Evolutionary conservation across 306 rosid genomes (phyloP), one percentile per base, ranked within the genome.

Genomic region (Gillenia trifoliata): DNA sequence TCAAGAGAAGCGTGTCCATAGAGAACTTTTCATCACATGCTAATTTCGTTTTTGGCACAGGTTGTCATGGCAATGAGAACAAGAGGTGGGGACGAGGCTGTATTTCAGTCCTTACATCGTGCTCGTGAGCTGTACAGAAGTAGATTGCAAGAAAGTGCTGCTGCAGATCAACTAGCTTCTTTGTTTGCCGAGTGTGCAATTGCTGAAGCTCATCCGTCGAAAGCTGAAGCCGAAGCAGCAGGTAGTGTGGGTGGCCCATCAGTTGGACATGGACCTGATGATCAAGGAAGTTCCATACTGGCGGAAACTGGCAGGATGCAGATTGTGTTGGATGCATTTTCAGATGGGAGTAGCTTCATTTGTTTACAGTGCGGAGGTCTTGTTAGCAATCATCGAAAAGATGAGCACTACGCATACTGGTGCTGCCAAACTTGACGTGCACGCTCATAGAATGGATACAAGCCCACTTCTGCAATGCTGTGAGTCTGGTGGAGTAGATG

Each of bases 321-420:
- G 79, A 76, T 92, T 70, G 98, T 90, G 66, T 33, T 95, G 87
- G 97, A 95, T 73, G 99, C 99, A 6, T 92, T 86, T 82, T 85
- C 98, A 22, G 99, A 95, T 50, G 99, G 99, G 72, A 92, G 97
- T 83, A 90, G 98, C 82, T 95, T 90, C 83, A 89, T 95, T 61
- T 95, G 98, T 80, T 88, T 95, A 79, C 89, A 86, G 62, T 95
- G 98, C 75, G 99, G 98, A n/a, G 99, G 98, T 41, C 98, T 92
- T 55, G 99, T 95, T 43, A 90, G 97, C 78, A 85, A 78, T 83
- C 92, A 84, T 54, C 96, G 99, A 70, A 89, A 82, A 83, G 99
- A 95, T 0, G 96, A 92, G 88, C 99, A 92, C 80, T 84, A 87
- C 75, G 86, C 96, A 36, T 85, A 87, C 75, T 92, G 99, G 99